These are phyloP conservation scores for Gracilariopsis chorda DNA, from an alignment of 23 red algal genomes.

Conservation along the genomic window DNA sequence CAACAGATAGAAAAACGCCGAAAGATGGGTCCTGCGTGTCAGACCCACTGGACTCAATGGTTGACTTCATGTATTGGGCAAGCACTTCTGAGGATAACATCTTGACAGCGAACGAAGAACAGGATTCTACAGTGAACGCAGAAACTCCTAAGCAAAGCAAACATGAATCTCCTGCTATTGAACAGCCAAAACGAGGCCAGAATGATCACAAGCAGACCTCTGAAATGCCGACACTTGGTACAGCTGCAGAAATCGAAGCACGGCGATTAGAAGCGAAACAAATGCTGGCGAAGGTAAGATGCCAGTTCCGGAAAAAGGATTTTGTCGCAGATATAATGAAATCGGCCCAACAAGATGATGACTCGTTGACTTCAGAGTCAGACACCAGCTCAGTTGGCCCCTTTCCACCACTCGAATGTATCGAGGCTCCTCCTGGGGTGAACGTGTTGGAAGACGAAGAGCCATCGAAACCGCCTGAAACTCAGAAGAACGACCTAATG, in stretches of 20 bases:
- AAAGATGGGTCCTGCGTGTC: background rate
- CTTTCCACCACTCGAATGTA: too few species aligned
- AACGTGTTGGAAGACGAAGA: background rate
- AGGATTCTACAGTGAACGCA: background rate
- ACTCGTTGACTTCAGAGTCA: background rate
- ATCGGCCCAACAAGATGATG: background rate
- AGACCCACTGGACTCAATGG: background rate
- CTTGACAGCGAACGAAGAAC: background rate
- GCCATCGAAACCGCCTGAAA: background rate
- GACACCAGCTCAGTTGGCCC: background rate
- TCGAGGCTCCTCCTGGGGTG: background rate
- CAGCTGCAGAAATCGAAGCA: slow-evolving; percentile 8
- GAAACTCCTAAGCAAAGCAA: background rate
- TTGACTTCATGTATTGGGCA: slow-evolving; percentile 36
- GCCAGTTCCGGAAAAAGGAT: background rate
- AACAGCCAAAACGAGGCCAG: background rate
- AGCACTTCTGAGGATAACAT: background rate
- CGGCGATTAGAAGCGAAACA: background rate
- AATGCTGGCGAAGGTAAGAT: background rate
- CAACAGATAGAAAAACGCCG: background rate
- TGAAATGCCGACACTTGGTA: background rate
- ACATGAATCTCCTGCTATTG: background rate
- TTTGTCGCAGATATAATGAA: background rate
- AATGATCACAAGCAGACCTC: background rate
- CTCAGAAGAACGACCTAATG: background rate